These are phyloP conservation scores for Backusella mclennaniae DNA, from an alignment of 192 early-diverging fungal species.

Conservation along the genomic window DNA sequence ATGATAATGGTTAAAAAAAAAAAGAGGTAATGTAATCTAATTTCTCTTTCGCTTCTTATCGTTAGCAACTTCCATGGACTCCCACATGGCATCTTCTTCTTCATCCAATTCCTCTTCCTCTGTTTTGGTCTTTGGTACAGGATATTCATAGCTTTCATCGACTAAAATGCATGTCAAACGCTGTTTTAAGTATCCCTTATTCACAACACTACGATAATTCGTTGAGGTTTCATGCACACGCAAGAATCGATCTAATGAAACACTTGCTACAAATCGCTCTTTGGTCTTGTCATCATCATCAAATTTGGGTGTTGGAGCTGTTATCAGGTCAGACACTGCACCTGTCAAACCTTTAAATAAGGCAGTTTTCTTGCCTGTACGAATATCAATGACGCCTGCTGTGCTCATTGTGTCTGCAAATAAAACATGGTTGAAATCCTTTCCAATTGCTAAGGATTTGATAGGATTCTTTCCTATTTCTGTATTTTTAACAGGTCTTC, in stretches of 20 bases:
- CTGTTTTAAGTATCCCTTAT: conserved; percentile 80
- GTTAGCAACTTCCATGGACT: conserved; percentile 39
- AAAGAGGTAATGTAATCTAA: not conserved
- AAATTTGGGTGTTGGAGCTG: conserved; percentile 11
- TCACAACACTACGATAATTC: conserved; percentile 43
- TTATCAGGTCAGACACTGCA: conserved; percentile 42
- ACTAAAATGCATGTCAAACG: conserved; percentile 64
- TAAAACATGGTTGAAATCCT: conserved; percentile 52
- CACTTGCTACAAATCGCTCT: conserved; percentile 37
- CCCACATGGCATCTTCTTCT: conserved; percentile 72
- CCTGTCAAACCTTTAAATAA: conserved; percentile 63
- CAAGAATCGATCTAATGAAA: conserved; percentile 74
- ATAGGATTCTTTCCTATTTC: conserved; percentile 72
- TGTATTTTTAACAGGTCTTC: conserved; percentile 68
- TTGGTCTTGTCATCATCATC: not conserved
- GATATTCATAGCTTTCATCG: conserved; percentile 47
- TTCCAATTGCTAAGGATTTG: conserved; percentile 44
- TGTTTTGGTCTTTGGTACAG: conserved; percentile 17
- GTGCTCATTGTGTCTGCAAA: conserved; percentile 65
- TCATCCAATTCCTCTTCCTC: conserved; percentile 36
- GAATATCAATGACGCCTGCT: conserved; percentile 59
- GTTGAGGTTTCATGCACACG: conserved; percentile 68
- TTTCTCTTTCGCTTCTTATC: conserved; percentile 28
- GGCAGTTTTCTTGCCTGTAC: conserved; percentile 53
- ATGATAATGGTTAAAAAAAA: not conserved